Base-by-base conservation (phyloP, 2,329 filamentous ascomycete genomes). In the Penicillium concentricum region DNA sequence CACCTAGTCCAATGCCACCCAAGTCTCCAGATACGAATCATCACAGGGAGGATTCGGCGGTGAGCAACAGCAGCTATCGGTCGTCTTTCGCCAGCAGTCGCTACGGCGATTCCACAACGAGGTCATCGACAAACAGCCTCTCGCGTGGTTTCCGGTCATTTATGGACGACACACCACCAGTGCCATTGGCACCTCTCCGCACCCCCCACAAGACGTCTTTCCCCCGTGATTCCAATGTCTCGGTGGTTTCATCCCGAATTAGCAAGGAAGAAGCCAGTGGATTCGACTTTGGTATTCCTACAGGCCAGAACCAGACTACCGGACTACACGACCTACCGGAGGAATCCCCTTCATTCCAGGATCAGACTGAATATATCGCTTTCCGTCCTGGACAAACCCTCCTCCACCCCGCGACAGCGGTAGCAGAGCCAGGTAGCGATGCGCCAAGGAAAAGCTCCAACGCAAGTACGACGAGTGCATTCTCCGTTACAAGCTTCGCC, bases 41-140 rank as follows among this genome's bases (percentile, higher is more conserved):
- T 35, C 46, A 51, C 4, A 64, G 62, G 5, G 64, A 56, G 1
- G 63, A 68, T 10, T 75, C 73, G 1, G 60, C 67, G 16, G 71
- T 70, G 22, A 74, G 71, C 53, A 71, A 67, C 39, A 74, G 74
- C 49, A 77, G 75, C 55, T 76, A 75, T 53, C 68, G 74, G 20
- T 74, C 75, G 0, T 78, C 75, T 1, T 62, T 74, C 30, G 70
- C 71, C n/a, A 77, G 74, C 54, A 70, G 69, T 18, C 71, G 72
- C 8, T 72, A 75, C 58, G 72, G 69, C 51, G 70, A 56, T 60
- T 75, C 73, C 10, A 72, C 71, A 2, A 66, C 71, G 18, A 64
- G 72, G 54, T 73, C 72, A 6, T 75, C 74, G 1, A 63, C 72
- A 10, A 65, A 66, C 35, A 74, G 71, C 52, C 54, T 72, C 28